phyloP scores from a whole-genome alignment of 2,329 filamentous ascomycete species.

The Furcasterigmium sp. region DNA sequence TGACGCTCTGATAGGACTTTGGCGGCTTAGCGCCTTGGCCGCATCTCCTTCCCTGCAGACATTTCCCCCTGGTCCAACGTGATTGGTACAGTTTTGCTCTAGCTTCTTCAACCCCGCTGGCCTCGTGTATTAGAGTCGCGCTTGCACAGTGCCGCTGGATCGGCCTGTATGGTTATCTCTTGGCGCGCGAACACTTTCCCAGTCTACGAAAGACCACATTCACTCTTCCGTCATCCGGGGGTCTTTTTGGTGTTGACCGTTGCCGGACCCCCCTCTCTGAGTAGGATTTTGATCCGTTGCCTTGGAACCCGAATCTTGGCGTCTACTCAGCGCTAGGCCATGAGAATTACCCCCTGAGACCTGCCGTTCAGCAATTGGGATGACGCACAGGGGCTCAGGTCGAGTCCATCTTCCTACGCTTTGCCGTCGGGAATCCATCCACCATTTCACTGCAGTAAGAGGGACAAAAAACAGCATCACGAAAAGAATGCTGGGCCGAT shows the following conservation, averaged over 20 bases:
- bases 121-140: conserved; percentile 3
- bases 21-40: background rate
- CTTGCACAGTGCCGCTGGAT: conserved; percentile 2
- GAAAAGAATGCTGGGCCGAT: too few relatives aligned
- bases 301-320: too few relatives aligned
- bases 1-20: background rate
- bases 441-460: too few relatives aligned
- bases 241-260: background rate
- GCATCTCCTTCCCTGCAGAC: background rate
- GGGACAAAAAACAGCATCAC: too few relatives aligned
- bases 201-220: background rate
- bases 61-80: background rate
- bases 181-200: background rate
- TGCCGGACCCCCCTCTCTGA: too few relatives aligned
- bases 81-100: background rate
- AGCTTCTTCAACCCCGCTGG: background rate
- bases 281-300: too few relatives aligned
- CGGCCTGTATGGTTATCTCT: conserved; percentile 3
- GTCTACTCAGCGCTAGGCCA: too few relatives aligned
- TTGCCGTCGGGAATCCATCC: too few relatives aligned
- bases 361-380: too few relatives aligned
- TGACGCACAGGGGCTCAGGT: too few relatives aligned
- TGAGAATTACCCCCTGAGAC: too few relatives aligned
- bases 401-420: too few relatives aligned
- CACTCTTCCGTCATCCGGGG: background rate